Conservation (phyloP, 805 yeast genomes). For the Lachancea quebecensis region DNA sequence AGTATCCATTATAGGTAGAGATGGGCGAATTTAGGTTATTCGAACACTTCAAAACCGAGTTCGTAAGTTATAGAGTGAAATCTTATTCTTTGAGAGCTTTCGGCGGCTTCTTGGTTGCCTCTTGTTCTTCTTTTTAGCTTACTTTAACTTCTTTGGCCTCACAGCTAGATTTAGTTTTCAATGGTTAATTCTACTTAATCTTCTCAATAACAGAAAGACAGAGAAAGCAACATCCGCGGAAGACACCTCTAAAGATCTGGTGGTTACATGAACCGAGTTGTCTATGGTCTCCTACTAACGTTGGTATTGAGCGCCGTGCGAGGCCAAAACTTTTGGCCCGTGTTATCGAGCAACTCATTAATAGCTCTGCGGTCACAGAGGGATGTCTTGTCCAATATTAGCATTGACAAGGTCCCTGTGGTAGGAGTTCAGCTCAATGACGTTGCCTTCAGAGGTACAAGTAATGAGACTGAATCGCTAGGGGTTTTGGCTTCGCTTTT, state of each 20-base stretch:
- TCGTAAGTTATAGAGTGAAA: neutral
- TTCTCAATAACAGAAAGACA: no score
- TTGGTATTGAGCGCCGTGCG: neutral
- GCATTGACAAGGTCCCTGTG: constrained; percentile 35
- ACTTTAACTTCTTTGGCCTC: no score
- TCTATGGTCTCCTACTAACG: neutral
- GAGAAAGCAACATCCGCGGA: no score
- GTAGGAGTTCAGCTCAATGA: constrained; percentile 36
- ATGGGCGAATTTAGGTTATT: neutral
- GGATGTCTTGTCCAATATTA: constrained; percentile 36
- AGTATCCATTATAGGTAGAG: constrained; percentile 2
- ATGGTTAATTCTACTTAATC: no score
- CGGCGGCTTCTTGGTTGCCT: no score
- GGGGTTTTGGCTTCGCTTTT: constrained; percentile 30
- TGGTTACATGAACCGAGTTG: constrained; percentile 1
- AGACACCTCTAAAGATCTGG: no score
- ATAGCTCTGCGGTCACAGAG: constrained; percentile 41
- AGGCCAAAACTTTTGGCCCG: constrained; percentile 27
- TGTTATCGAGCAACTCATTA: constrained; percentile 26
- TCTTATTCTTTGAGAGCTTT: no score
- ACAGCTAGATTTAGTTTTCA: no score
- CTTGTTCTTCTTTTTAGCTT: no score
- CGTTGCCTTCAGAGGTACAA: constrained; percentile 25
- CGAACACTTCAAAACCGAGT: neutral
- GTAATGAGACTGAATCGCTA: constrained; percentile 32